These are phyloP conservation scores for Coemansia sp. DNA, from an alignment of 192 early-diverging fungal genomes.

Conservation along the genomic window DNA sequence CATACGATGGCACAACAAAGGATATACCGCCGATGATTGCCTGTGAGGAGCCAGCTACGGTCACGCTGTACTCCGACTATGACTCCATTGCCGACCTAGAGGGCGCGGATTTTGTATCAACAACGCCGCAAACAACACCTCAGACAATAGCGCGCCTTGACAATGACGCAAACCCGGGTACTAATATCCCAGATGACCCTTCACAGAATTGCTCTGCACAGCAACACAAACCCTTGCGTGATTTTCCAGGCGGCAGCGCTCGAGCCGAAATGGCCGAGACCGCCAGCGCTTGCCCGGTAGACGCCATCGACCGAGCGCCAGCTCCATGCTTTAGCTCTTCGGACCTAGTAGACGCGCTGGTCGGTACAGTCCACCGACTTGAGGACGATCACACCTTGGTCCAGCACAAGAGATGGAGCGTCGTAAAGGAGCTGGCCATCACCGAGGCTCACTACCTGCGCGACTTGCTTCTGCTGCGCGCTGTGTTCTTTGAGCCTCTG, in stretches of 20 bases:
- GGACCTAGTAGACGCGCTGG: conserved; percentile 41
- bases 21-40: neutral
- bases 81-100: conserved; percentile 6
- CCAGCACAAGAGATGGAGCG: conserved; percentile 63
- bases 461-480: conserved; percentile 73
- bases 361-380: conserved; percentile 44
- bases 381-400: conserved; percentile 44
- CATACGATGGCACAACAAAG: neutral
- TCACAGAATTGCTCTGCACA: neutral
- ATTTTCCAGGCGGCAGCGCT: neutral
- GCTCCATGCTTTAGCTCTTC: conserved; percentile 26
- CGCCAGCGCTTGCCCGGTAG: neutral
- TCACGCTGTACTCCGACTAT: neutral
- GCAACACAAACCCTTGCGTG: neutral
- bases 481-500: conserved; percentile 65
- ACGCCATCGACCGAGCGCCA: conserved; percentile 3
- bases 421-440: conserved; percentile 72
- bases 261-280: neutral
- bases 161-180: conserved; percentile 3
- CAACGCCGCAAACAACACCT: conserved; percentile 9
- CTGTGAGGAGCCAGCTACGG: neutral
- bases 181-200: neutral
- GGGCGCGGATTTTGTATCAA: neutral
- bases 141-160: conserved; percentile 5
- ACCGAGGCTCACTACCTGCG: conserved; percentile 73